Base-by-base conservation (phyloP, 176 grass and related monocot genomes). In the Carex littledalei region DNA sequence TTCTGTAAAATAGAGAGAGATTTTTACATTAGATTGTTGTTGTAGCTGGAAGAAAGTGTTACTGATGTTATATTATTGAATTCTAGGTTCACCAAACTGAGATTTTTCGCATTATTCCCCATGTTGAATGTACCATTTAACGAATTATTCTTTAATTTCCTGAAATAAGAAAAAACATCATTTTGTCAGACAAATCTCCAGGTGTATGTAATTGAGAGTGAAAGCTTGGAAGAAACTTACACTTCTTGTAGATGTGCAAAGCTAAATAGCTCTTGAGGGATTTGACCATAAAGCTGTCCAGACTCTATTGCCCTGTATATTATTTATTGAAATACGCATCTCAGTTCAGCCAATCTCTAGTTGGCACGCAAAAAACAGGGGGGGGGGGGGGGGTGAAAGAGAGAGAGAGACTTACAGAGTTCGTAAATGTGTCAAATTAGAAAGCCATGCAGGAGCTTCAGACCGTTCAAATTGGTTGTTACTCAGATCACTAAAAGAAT, bases 71-170 rank as follows among this genome's bases (percentile, higher is more conserved):
- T 85, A 67, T 32, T 14, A 68, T 98, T 98, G 77, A 89, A 71
- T 82, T 26, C 72, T 13, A 98, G 18, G 61, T 91, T 89, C 4
- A 98, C 88, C 73, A 50, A 18, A n/a, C 85, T 0, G 21, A 94
- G 81, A 0, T 11, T 17, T 7, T 54, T 89, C 67, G 89, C 70
- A 59, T 84, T 77, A 41, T 53, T 85, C 8, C 93, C 93, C 88
- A 98, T 88, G 75, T 86, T 83, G 82, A 98, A 91, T 1, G 89
- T 95, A 50, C 68, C 91, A 67, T 92, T 93, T 63, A 98, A 86
- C 53, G 84, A 24, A 84, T 98, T 98, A 83, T 92, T 70, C 35
- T 63, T 92, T 21, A 98, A 55, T 88, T 73, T 59, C 80, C 95
- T 98, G 92, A 59, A 18, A 47, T 58, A 62, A 52, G 60, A 18